Base-by-base conservation (phyloP, 1,284 basidiomycete genomes). In the Flammula alnicola region DNA sequence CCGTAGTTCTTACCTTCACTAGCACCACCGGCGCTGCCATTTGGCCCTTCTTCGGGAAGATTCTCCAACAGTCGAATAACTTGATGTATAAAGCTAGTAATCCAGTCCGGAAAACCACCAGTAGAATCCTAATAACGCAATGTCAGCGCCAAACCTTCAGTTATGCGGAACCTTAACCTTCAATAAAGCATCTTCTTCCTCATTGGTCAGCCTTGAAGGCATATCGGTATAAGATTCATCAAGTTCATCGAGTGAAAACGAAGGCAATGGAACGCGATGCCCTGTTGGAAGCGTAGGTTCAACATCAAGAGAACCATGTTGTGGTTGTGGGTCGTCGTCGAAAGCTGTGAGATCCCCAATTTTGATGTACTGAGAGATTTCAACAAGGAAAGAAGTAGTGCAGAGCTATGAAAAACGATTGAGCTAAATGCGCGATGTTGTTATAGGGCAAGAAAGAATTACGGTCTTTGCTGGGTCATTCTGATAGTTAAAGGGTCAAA, bases 401-500 rank as follows among this genome's bases (percentile, higher is more conserved):
- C 83, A 86, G 39, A 87, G 74, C 84, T 86, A 56, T 23, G 25
- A 40, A 36, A 23, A 17, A 35, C 19, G 17, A 39, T 31, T 36
- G 10, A 41, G 29, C n/a, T 27, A 17, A 49, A 35, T 25, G 47
- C 33, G 49, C 53, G 10, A 58, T 38, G 40, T 38, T 44, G 31
- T 23, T 22, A 25, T 19, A 22, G 7, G 35, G 11, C 12, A 10
- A n/a, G 27, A 25, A 29, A 19, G 30, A 8, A 9, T 62, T 67
- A 91, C 86, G 47, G 93, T 96, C 76, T 98, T 98, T 31, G 84
- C 78, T 1, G 93, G 92, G 62, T 98, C 94, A 67, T 96, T 96
- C 80, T 88, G 39, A 14, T 7, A 20, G 25, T 17, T 16, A 29
- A 40, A 32, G 44, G 37, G 36, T 22, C 48, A 41, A 31, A 42